Percentiles rank a stretch among this genome's conserved stretches.
Evolutionary conservation across 2,329 filamentous ascomycete species (phyloP).

Genomic region (Cordyceps farinosa): DNA sequence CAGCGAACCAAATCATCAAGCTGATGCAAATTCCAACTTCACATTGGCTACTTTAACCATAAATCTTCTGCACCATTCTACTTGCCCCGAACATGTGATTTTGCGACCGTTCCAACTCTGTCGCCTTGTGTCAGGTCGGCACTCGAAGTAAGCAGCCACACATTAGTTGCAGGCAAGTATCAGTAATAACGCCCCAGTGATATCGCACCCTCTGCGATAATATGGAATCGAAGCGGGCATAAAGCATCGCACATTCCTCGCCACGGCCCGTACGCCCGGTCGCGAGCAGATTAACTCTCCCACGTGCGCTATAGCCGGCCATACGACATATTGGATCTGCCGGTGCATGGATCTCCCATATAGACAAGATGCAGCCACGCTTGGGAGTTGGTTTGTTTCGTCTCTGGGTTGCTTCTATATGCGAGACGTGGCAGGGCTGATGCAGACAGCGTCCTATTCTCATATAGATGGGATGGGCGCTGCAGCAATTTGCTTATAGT

Average conservation of each 20-base stretch:
- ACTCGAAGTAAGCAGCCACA: too few species aligned
- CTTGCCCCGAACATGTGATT: too few species aligned
- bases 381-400: not conserved
- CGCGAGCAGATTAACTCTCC: not conserved
- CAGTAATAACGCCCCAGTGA: too few species aligned
- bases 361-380: not conserved
- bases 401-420: not conserved
- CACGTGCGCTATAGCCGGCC: not conserved
- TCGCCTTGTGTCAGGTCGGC: too few species aligned
- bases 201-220: too few species aligned
- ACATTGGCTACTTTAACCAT: too few species aligned
- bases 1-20: too few species aligned
- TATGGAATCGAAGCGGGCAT: too few species aligned
- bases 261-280: not conserved
- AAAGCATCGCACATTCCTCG: not conserved
- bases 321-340: constrained; percentile 5
- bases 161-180: too few species aligned
- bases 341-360: not conserved
- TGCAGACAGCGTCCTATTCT: not conserved
- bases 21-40: too few species aligned
- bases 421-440: not conserved
- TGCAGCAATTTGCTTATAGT: not conserved
- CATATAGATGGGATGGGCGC: not conserved
- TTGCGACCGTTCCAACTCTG: too few species aligned
- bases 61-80: too few species aligned